Percentiles rank a stretch among this genome's conserved stretches.
Conservation (phyloP, 2,329 filamentous ascomycete species). For the Paecilomyces sp. region DNA sequence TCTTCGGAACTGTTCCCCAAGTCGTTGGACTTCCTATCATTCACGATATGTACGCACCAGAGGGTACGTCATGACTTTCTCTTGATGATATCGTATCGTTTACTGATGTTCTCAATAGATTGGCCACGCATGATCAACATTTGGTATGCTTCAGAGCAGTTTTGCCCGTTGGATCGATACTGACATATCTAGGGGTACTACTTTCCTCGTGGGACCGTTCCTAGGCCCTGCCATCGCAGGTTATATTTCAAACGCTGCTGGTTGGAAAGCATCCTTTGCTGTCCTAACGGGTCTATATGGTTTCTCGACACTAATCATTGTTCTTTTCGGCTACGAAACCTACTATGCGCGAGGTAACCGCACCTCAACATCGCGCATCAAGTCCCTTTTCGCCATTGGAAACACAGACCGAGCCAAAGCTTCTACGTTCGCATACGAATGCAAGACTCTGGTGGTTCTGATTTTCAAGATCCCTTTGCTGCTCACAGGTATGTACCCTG, state of each 20-base stretch:
- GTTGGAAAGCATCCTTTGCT: slow-evolving; percentile 26
- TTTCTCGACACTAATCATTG: slow-evolving; percentile 24
- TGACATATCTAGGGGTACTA: slow-evolving; percentile 21
- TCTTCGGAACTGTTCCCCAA: slow-evolving; percentile 33
- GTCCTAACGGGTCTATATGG: slow-evolving; percentile 29
- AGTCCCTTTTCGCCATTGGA: slow-evolving; percentile 23
- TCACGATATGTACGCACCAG: slow-evolving; percentile 28
- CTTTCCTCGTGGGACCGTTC: slow-evolving; percentile 31
- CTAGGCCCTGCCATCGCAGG: slow-evolving; percentile 30
- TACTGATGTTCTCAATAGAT: slow-evolving; percentile 11
- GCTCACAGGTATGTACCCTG: slow-evolving; percentile 14
- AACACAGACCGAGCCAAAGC: slow-evolving; percentile 21
- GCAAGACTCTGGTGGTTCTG: slow-evolving; percentile 14
- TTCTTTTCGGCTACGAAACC: slow-evolving; percentile 29
- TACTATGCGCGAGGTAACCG: slow-evolving; percentile 16
- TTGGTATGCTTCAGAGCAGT: slow-evolving; percentile 15
- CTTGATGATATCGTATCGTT: background rate
- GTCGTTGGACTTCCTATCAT: slow-evolving; percentile 34
- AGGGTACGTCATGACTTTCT: slow-evolving; percentile 9
- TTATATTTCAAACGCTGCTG: slow-evolving; percentile 22
- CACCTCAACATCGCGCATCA: slow-evolving; percentile 9
- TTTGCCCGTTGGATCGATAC: background rate
- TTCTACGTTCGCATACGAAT: slow-evolving; percentile 16
- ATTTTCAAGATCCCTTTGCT: slow-evolving; percentile 25
- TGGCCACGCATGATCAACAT: slow-evolving; percentile 34